Percentiles rank a stretch among this genome's conserved stretches.
Conservation (phyloP, 495 filamentous ascomycete species). For the Penicillium dipodomyicola region DNA sequence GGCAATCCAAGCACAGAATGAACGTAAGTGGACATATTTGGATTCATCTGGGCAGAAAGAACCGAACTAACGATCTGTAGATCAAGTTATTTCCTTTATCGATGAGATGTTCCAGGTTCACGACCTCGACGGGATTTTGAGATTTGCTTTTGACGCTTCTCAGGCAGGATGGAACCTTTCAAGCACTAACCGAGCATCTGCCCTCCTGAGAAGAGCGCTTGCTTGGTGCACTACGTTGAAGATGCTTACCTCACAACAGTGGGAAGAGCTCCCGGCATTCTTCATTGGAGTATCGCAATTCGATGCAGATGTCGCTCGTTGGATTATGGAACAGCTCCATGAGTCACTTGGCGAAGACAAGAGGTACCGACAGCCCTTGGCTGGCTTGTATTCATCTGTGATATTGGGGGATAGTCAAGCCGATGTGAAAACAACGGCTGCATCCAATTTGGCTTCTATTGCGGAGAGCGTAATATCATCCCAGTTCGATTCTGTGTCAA, state of each 20-base stretch:
- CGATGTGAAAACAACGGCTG: constrained; percentile 34
- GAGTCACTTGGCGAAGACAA: constrained; percentile 24
- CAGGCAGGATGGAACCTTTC: constrained; percentile 32
- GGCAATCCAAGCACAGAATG: constrained; percentile 28
- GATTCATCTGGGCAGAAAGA: neutral
- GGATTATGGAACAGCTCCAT: constrained; percentile 37
- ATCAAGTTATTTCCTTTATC: constrained; percentile 22
- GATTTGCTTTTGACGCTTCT: constrained; percentile 32
- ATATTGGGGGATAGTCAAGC: constrained; percentile 29
- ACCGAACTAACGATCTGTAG: constrained; percentile 11
- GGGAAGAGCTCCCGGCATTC: constrained; percentile 24
- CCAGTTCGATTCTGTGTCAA: constrained; percentile 11
- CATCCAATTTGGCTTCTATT: constrained; percentile 35
- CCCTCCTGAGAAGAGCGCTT: constrained; percentile 41
- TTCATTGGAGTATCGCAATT: constrained; percentile 27
- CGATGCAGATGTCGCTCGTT: constrained; percentile 41
- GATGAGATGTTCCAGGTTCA: constrained; percentile 29
- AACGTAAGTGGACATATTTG: constrained; percentile 24
- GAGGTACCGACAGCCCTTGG: constrained; percentile 24
- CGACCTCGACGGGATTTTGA: constrained; percentile 29
- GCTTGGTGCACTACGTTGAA: constrained; percentile 37
- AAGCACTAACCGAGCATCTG: constrained; percentile 37
- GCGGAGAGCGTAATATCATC: constrained; percentile 30
- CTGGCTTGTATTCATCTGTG: constrained; percentile 32
- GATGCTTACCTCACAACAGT: constrained; percentile 22